Percentiles rank a stretch among this genome's conserved stretches.
These are phyloP conservation scores for Persicaria maculosa DNA, from an alignment of 148 eudicot species.

Conservation along the genomic window DNA sequence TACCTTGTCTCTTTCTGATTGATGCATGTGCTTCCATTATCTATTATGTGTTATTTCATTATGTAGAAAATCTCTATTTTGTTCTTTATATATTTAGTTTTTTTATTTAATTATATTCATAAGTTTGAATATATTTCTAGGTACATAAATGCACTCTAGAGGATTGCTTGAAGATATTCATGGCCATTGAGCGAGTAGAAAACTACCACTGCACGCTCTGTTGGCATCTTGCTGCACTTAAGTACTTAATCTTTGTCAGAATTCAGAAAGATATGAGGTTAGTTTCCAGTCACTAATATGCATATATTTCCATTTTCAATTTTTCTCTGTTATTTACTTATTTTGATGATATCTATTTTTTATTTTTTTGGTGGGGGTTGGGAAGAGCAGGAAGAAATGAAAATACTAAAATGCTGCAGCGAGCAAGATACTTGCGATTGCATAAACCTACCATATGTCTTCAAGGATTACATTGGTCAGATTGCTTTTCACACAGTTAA, in stretches of 20 bases:
- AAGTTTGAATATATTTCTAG: conserved; percentile 23
- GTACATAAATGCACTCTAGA: conserved; percentile 51
- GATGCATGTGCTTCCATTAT: conserved; percentile 32
- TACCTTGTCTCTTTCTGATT: conserved; percentile 56
- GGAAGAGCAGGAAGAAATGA: conserved; percentile 42
- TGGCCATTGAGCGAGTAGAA: conserved; percentile 62
- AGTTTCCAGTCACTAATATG: conserved; percentile 7
- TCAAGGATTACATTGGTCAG: conserved; percentile 63
- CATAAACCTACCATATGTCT: conserved; percentile 44
- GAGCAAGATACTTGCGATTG: conserved; percentile 69
- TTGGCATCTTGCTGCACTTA: conserved; percentile 82
- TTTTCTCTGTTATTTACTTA: background rate
- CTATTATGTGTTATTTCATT: conserved; percentile 16
- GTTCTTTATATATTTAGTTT: background rate
- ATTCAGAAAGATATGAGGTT: conserved; percentile 53
- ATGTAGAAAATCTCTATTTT: background rate
- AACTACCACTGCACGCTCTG: conserved; percentile 67
- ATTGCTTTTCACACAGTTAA: conserved; percentile 61
- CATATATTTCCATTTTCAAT: background rate
- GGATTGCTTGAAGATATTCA: conserved; percentile 65
- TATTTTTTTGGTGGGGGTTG: conserved; percentile 5
- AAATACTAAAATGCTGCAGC: conserved; percentile 46
- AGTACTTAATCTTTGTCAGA: conserved; percentile 43
- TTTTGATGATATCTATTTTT: background rate
- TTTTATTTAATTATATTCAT: too few species aligned